These are phyloP conservation scores for Allium fistulosum DNA, from an alignment of 106 monocot species.

Conservation along the genomic window DNA sequence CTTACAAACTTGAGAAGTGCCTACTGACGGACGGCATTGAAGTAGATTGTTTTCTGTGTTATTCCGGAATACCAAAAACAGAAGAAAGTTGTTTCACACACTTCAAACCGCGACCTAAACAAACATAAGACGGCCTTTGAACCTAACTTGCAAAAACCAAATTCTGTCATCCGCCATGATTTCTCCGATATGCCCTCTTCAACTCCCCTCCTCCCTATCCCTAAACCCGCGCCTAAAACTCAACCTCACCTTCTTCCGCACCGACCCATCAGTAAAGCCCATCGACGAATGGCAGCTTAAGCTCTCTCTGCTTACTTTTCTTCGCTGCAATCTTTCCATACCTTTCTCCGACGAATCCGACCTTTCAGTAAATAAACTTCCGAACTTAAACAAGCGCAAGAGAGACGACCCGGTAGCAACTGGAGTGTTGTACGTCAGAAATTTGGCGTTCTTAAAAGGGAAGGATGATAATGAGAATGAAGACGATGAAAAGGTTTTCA, in stretches of 20 bases:
- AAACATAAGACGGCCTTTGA: too few species aligned
- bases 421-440: conserved; percentile 63
- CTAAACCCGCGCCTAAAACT: conserved; percentile 70
- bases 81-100: too few species aligned
- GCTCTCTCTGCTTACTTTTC: conserved; percentile 66
- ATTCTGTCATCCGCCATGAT: background rate
- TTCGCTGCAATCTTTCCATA: conserved; percentile 49
- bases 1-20: too few species aligned
- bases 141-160: too few species aligned
- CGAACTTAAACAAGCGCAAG: conserved; percentile 85
- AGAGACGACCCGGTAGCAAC: conserved; percentile 73
- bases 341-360: conserved; percentile 57
- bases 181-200: conserved; percentile 34
- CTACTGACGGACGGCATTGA: too few species aligned
- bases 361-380: conserved; percentile 42
- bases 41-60: too few species aligned
- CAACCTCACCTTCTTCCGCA: conserved; percentile 78
- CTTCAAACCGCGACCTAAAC: too few species aligned
- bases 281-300: conserved; percentile 93
- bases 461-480: conserved; percentile 35
- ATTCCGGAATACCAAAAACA: too few species aligned
- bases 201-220: conserved; percentile 48
- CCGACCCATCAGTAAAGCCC: conserved; percentile 70
- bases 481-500: conserved; percentile 29
- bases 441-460: conserved; percentile 34